A percentile compares a stretch with the other conserved stretches of the same genome.
These are phyloP conservation scores for Wickerhamiella brachini DNA, from an alignment of 805 yeast genomes.

Conservation along the genomic window DNA sequence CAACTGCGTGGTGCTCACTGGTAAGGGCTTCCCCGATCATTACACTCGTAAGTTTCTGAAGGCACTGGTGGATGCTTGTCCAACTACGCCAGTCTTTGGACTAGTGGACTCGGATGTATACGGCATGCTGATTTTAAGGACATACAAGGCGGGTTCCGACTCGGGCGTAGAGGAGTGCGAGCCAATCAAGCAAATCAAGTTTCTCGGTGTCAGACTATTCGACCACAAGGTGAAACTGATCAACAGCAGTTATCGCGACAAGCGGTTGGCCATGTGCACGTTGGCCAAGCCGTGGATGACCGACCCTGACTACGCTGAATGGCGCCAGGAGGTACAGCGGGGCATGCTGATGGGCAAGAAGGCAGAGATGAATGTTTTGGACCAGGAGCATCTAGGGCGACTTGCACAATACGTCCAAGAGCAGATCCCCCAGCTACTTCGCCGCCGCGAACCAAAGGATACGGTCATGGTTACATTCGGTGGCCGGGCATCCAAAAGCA, in stretches of 20 bases:
- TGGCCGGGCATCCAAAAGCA: not conserved
- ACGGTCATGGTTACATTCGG: not conserved
- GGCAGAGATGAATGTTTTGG: conserved; percentile 42
- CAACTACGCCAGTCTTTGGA: conserved; percentile 30
- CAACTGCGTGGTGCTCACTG: conserved; percentile 34
- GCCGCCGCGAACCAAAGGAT: not conserved
- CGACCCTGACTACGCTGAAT: conserved; percentile 8
- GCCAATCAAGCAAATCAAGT: conserved; percentile 13
- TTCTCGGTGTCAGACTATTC: conserved; percentile 31
- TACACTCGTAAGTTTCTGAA: conserved; percentile 34
- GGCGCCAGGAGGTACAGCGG: conserved; percentile 38
- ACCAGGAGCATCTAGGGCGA: conserved; percentile 8
- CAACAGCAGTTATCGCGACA: conserved; percentile 22
- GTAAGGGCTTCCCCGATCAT: conserved; percentile 55
- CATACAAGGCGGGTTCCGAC: conserved; percentile 21
- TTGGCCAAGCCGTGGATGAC: conserved; percentile 20
- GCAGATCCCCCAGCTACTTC: not conserved
- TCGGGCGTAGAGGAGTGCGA: conserved; percentile 6
- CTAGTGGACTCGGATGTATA: conserved; percentile 54
- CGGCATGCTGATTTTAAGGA: conserved; percentile 40
- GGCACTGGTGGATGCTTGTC: conserved; percentile 20
- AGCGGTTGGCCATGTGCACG: conserved; percentile 22
- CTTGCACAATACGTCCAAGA: conserved; percentile 12
- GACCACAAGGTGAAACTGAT: conserved; percentile 27
- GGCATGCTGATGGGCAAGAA: conserved; percentile 38